These are phyloP conservation scores for Acanthamoeba healyi DNA, from an alignment of 208 protist species.

Conservation along the genomic window DNA sequence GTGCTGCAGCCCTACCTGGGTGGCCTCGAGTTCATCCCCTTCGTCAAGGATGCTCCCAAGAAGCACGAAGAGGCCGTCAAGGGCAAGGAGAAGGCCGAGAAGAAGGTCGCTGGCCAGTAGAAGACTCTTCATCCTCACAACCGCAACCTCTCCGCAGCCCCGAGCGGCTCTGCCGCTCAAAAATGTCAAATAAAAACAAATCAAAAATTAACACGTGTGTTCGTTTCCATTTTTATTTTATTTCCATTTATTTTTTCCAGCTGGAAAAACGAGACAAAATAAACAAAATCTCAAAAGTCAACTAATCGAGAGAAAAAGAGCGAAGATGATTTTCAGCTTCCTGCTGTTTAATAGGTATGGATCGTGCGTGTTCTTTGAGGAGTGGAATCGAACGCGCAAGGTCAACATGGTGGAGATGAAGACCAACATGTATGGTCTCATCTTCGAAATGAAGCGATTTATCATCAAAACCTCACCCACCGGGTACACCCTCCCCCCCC, in stretches of 20 bases:
- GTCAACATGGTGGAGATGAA: slow-evolving; percentile 75
- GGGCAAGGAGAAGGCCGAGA: neutral
- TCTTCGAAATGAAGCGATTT: slow-evolving; percentile 81
- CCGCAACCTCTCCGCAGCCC: too few relatives aligned
- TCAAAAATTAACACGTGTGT: too few relatives aligned
- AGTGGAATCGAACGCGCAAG: slow-evolving; percentile 78
- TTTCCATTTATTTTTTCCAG: too few relatives aligned
- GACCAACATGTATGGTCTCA: slow-evolving; percentile 81
- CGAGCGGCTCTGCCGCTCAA: neutral
- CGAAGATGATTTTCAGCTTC: slow-evolving; percentile 82
- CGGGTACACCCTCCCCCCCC: too few relatives aligned
- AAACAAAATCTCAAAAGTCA: too few relatives aligned
- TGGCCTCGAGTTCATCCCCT: slow-evolving; percentile 87
- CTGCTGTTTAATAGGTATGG: slow-evolving; percentile 80
- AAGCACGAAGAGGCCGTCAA: slow-evolving; percentile 14
- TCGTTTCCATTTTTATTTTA: neutral
- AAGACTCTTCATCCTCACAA: too few relatives aligned
- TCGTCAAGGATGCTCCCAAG: slow-evolving; percentile 18
- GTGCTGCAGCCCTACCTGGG: slow-evolving; percentile 91
- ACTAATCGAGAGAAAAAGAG: too few relatives aligned
- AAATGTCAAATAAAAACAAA: too few relatives aligned
- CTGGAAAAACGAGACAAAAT: too few relatives aligned
- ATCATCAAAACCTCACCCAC: slow-evolving; percentile 70
- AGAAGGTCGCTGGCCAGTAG: neutral
- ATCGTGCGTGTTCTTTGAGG: slow-evolving; percentile 80